Base-by-base conservation (phyloP, 495 filamentous ascomycete genomes). In the Beverwykella pulmonaria region DNA sequence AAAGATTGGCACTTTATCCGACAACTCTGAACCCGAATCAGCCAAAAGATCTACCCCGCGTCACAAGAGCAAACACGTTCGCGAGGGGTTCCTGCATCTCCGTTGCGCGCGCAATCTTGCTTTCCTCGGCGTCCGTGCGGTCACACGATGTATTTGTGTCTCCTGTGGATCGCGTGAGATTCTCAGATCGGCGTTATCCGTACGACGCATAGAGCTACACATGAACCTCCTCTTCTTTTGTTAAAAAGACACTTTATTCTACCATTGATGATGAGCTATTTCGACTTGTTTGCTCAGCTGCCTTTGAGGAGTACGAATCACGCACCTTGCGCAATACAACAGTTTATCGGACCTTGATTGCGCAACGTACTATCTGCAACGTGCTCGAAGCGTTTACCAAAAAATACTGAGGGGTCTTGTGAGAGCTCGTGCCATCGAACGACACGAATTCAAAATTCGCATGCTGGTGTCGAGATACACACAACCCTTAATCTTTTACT, bases 21-120 rank as follows among this genome's bases (percentile, higher is more conserved):
- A 61, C 22, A 17, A 29, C 25, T 26, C 22, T 32, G 44, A n/a
- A 44, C 15, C 26, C n/a, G 30, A 47, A 29, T 27, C 41, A 29
- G 17, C 3, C 25, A 15, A 12, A 34, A 23, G n/a, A 49, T 32
- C 39, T 34, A 3, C 46, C 48, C 23, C 44, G 44, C 58, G 41
- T 61, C 58, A 61, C 44, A 61, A 50, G 58, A 61, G 36, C 57
- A 59, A 59, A 44, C 12, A 5, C 1, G 34, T 41, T 29, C 52
- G 5, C 23, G 10, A 19, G 52, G 17, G 29, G 23, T 29, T 54
- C 29, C 6, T 8, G 23, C 22, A 32, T 19, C 26, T 54, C 52
- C 20, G 22, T 15, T 19, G 52, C 23, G 20, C 26, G 26, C 20
- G 23, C 26, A 8, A 6, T 29, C 23, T 29, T 6, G 19, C 8